phyloP scores from a whole-genome alignment of 345 rosid species.

The Nephelium lappaceum region DNA sequence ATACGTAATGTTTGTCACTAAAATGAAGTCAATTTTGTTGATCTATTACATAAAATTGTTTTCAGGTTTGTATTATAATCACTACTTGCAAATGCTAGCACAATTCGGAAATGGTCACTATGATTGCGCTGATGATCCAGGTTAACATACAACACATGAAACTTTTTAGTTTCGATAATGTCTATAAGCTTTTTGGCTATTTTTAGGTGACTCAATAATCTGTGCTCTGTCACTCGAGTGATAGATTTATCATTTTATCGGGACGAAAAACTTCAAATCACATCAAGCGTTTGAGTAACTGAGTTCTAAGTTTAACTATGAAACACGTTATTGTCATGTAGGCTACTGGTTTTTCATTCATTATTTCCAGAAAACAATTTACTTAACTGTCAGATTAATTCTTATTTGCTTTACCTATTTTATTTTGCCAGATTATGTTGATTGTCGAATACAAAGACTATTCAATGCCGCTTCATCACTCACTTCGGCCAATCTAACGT shows the following conservation, averaged over 20 bases:
- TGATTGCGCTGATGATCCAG: conserved; percentile 66
- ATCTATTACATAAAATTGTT: conserved; percentile 2
- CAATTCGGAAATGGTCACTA: conserved; percentile 73
- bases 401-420: conserved; percentile 12
- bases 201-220: background rate
- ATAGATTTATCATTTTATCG: background rate
- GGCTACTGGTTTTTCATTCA: too few species aligned
- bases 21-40: background rate
- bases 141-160: conserved; percentile 32
- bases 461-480: conserved; percentile 60
- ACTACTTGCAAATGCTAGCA: conserved; percentile 80
- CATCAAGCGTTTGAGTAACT: background rate
- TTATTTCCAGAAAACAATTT: too few species aligned
- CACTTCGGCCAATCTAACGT: conserved; percentile 49
- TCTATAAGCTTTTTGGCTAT: background rate
- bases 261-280: background rate
- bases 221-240: background rate
- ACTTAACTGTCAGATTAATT: too few species aligned
- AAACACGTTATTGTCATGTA: too few species aligned
- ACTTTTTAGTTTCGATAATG: too few species aligned
- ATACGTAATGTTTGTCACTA: background rate
- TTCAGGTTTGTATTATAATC: conserved; percentile 82
- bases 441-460: conserved; percentile 54
- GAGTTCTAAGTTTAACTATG: too few species aligned
- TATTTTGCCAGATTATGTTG: conserved; percentile 63